Evolutionary conservation across 257 asterid species (phyloP).

Genomic region (Solanum arcanum): DNA sequence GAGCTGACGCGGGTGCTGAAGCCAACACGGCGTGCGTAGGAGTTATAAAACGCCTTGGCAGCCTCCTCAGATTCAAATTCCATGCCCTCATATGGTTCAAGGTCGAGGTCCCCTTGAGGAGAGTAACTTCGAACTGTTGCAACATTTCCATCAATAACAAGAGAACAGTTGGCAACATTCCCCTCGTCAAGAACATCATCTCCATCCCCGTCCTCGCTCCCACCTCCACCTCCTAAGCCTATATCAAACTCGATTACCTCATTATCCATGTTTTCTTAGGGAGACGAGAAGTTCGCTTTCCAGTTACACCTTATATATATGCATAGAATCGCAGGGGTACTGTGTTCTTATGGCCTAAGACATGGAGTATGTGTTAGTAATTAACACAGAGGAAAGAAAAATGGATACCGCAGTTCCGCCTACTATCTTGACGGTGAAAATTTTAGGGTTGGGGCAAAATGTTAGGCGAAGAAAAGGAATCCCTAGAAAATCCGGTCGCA

Average conservation of each 20-base stretch:
- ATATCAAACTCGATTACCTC: slow-evolving; percentile 69
- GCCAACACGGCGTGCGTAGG: slow-evolving; percentile 92
- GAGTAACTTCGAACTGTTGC: background rate
- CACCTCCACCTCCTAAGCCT: slow-evolving; percentile 50
- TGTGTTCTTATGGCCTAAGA: background rate
- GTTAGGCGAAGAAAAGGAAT: background rate
- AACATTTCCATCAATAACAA: background rate
- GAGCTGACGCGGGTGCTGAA: slow-evolving; percentile 98
- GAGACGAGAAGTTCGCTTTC: background rate
- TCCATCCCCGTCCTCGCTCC: slow-evolving; percentile 16
- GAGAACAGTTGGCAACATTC: background rate
- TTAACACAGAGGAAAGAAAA: background rate
- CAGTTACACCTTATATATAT: background rate
- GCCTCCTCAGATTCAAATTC: slow-evolving; percentile 98
- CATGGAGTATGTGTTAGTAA: background rate
- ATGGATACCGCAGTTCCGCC: background rate
- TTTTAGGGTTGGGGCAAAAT: background rate
- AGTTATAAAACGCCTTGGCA: slow-evolving; percentile 91
- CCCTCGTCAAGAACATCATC: slow-evolving; percentile 9
- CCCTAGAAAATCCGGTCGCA: background rate
- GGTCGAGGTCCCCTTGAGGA: slow-evolving; percentile 26
- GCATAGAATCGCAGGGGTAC: background rate
- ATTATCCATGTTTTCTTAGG: slow-evolving; percentile 42
- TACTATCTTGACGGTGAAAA: background rate
- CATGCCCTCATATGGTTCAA: slow-evolving; percentile 94